Evolutionary conservation across 345 rosid species (phyloP), one percentile per base, ranked within the genome.

Genomic region (Gossypium herbaceum): DNA sequence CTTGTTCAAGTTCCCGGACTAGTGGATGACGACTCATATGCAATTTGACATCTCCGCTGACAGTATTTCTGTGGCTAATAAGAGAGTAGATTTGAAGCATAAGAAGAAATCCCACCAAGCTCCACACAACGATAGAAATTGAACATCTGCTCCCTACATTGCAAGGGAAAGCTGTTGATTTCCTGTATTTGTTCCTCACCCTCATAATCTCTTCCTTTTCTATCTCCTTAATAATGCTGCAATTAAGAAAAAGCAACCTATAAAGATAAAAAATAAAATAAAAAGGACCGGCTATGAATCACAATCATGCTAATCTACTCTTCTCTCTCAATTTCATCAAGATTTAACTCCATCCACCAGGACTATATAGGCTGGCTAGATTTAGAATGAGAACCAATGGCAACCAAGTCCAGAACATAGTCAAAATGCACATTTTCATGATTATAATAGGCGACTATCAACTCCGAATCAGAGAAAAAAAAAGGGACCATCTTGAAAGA

Each of bases 101-200:
- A 47, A 91, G 74, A 74, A 92, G 76, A 73, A 91, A 86, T 15
- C 95, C 97, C 27, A 90, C 89, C 80, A 94, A 79, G 80, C 83
- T 89, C 90, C 98, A 94, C 12, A 92, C 74, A 7, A 87, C 70
- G 57, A 78, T 72, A 71, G 93, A 79, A 44, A 72, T 44, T 63
- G 95, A 87, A 76, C 85, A 86, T 91, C 90, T 88, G 86, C 82
- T 85, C 78, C 96, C 90, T 82, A 89, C 90, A 91, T 84, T 89
- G 87, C 87, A 89, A 85, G 68, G 81, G 83, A 87, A 85, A 85
- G 88, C 67, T 47, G 87, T 89, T 83, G 93, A 71, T 86, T 86
- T 93, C 86, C 86, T 85, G 92, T 85, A 79, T 88, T 87, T 87
- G 90, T 84, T 88, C 88, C 90, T 90, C 86, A 84, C 78, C 89